A percentile compares a stretch with the other conserved stretches of the same genome.
phyloP scores from a whole-genome alignment of 2,329 filamentous ascomycete genomes.

The Amauroascus verrucosus region DNA sequence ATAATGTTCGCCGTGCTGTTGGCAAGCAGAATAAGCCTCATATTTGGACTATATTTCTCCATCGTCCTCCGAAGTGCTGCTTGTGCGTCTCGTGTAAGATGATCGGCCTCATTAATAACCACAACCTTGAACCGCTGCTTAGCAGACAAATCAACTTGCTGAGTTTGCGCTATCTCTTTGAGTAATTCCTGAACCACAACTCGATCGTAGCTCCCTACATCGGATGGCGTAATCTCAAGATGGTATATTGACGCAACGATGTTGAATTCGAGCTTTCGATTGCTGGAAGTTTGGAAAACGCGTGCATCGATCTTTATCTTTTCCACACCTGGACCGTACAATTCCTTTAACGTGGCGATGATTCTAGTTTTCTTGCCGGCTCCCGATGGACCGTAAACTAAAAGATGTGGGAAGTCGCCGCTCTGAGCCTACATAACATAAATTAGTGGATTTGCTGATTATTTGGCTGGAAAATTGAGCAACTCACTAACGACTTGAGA shows the following conservation, averaged over 20 bases:
- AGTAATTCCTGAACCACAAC: constrained; percentile 92
- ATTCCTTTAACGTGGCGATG: constrained; percentile 85
- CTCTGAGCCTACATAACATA: constrained; percentile 62
- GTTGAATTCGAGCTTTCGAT: constrained; percentile 98
- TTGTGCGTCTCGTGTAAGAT: constrained; percentile 86
- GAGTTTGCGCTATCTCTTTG: constrained; percentile 96
- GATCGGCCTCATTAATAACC: constrained; percentile 97
- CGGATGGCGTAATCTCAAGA: constrained; percentile 93
- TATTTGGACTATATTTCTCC: constrained; percentile 97
- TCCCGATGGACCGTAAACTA: constrained; percentile 92
- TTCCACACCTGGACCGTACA: constrained; percentile 94
- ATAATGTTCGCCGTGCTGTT: constrained; percentile 98
- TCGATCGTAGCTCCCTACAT: constrained; percentile 91
- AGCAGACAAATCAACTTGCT: constrained; percentile 90
- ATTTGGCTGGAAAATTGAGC: not conserved
- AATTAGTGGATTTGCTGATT: not conserved
- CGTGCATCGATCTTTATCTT: constrained; percentile 99
- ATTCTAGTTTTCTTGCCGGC: constrained; percentile 97
- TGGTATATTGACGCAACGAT: constrained; percentile 96
- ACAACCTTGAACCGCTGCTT: constrained; percentile 96
- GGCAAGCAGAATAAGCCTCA: constrained; percentile 81
- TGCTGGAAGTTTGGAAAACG: constrained; percentile 88
- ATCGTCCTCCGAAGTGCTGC: constrained; percentile 89
- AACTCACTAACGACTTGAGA: constrained; percentile 67
- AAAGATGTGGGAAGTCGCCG: constrained; percentile 93